Base-by-base conservation (phyloP, 2,329 filamentous ascomycete species). In the Fusarium lyarnte region DNA sequence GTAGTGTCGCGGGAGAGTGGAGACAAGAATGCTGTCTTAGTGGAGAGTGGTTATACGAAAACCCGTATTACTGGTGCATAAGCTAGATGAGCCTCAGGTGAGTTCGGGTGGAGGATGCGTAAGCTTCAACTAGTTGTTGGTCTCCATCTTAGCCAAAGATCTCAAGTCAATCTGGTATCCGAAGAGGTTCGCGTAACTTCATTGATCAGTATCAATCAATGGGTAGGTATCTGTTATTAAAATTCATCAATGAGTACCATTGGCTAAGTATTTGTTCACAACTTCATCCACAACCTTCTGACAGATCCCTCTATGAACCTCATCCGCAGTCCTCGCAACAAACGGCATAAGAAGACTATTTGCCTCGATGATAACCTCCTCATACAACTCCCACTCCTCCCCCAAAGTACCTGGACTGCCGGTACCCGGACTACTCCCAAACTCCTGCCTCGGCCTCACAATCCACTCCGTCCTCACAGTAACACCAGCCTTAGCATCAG, bases 341-440 rank as follows among this genome's bases (percentile, higher is more conserved):
- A 72, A 72, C 2, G 70, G 70, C 70, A 72, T 72, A 14, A 72
- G 21, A 6, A 72, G 53, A 14, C 46, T 43, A 29, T 73, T 72
- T 11, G 66, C 38, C 39, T 72, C 70, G 6, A 73, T 61, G 0
- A 58, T 23, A 11, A 73, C 47, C 35, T 70, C 70, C 16, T 73
- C 70, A 38, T 66, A 66, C 19, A 72, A 27, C 6, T 72, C 70
- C 70, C 70, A 72, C 7, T 72, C 70, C 38, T 70, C 65, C 4
- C 33, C 35, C 23, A 73, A 11, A 6, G 70, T 73, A 8, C 45
- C 59, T 3, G 58, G 51, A 21, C 65, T 72, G 27, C 58, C 52
- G 5, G 36, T 69, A 21, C 59, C 51, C 2, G 70, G 70, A 12
- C 70, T 72, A 0, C 62, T 36, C 3, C 58, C 1, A 54, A 36